Conservation (phyloP, 164 flowering plant genomes). For the Kingdonia uniflora region DNA sequence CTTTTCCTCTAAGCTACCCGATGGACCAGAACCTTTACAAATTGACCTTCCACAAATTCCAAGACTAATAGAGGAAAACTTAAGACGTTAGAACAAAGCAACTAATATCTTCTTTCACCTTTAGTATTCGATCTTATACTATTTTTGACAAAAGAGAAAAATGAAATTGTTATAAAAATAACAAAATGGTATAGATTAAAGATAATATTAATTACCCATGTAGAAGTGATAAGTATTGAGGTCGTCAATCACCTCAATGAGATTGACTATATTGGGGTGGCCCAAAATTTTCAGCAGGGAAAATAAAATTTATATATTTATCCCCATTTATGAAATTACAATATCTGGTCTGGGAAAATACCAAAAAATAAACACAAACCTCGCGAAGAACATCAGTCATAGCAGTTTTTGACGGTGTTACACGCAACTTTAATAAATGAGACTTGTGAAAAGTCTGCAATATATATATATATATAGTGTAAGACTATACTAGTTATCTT, state of each 20-base stretch:
- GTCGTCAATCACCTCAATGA: constrained; percentile 97
- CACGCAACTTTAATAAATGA: constrained; percentile 74
- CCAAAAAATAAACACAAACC: constrained; percentile 25
- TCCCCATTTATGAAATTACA: neutral
- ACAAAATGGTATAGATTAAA: constrained; percentile 5
- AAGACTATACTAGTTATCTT: too few relatives aligned
- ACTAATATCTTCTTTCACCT: too few relatives aligned
- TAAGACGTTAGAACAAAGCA: too few relatives aligned
- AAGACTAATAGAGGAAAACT: constrained; percentile 44
- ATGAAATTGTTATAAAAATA: neutral
- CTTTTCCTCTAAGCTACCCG: constrained; percentile 52
- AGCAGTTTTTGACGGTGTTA: constrained; percentile 94
- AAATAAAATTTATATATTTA: neutral
- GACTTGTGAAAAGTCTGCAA: constrained; percentile 91
- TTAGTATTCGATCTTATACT: too few relatives aligned
- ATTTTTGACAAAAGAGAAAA: neutral
- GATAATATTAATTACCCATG: constrained; percentile 62
- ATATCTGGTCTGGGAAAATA: too few relatives aligned
- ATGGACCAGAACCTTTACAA: constrained; percentile 56
- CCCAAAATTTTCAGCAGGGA: constrained; percentile 59
- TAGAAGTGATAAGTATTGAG: constrained; percentile 85
- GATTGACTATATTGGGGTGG: constrained; percentile 97
- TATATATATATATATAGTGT: too few relatives aligned
- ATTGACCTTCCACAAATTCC: constrained; percentile 90
- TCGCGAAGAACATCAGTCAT: constrained; percentile 96